These are phyloP conservation scores for Trypanosomatidae sp. DNA, from an alignment of 208 protist species.

Conservation along the genomic window DNA sequence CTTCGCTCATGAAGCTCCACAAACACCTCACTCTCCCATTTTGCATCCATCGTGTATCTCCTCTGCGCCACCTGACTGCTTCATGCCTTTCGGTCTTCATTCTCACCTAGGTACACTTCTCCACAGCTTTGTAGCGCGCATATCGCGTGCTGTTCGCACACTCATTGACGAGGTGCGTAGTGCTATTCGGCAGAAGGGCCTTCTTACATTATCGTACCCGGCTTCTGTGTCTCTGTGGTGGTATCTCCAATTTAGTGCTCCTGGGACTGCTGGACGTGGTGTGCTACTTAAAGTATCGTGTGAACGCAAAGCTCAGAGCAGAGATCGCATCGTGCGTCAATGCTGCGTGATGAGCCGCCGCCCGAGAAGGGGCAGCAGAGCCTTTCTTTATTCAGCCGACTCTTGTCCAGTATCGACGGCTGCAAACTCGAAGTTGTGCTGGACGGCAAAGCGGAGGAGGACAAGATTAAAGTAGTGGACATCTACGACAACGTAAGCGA, in stretches of 20 bases:
- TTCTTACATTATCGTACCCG: background rate
- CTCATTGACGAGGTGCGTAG: background rate
- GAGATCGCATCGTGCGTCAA: constrained; percentile 7
- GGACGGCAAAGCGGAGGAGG: constrained; percentile 27
- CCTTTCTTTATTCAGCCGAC: constrained; percentile 56
- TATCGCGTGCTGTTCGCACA: background rate
- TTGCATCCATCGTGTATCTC: background rate
- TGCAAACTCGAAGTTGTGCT: constrained; percentile 71
- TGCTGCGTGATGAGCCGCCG: constrained; percentile 50
- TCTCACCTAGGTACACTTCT: background rate
- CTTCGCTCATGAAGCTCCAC: background rate
- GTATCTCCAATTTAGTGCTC: background rate
- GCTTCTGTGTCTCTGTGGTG: background rate
- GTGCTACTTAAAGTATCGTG: no score
- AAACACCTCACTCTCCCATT: background rate
- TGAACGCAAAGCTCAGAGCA: background rate
- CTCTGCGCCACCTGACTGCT: background rate
- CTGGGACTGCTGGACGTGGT: background rate
- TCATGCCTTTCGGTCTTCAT: background rate
- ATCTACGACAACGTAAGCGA: constrained; percentile 43
- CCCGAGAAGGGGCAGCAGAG: constrained; percentile 63
- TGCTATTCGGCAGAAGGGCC: background rate
- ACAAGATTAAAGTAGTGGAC: constrained; percentile 23
- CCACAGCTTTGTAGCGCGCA: background rate
- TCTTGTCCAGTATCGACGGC: constrained; percentile 74